Percentiles rank a stretch among this genome's conserved stretches.
Evolutionary conservation across 495 filamentous ascomycete species (phyloP).

Genomic region (Penicillium antarcticum): DNA sequence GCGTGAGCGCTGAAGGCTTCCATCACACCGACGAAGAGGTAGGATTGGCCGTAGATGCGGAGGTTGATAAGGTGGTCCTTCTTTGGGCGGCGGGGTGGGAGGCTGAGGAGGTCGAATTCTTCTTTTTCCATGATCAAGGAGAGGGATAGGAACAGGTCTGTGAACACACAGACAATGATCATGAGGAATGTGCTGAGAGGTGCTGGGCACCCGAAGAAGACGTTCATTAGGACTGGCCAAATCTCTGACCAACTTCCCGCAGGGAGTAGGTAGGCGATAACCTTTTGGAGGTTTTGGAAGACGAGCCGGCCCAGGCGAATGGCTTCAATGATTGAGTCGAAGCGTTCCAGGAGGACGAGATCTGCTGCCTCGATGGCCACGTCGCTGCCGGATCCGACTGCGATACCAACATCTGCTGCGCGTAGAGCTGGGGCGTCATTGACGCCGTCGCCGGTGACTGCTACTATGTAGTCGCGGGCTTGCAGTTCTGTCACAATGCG

Average conservation of each 20-base stretch:
- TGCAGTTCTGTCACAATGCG: slow-evolving; percentile 70
- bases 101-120: slow-evolving; percentile 64
- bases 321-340: slow-evolving; percentile 65
- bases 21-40: slow-evolving; percentile 50
- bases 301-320: slow-evolving; percentile 58
- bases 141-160: slow-evolving; percentile 55
- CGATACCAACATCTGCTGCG: slow-evolving; percentile 64
- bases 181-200: slow-evolving; percentile 67
- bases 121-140: slow-evolving; percentile 67
- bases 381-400: slow-evolving; percentile 58
- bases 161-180: slow-evolving; percentile 72
- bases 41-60: slow-evolving; percentile 48
- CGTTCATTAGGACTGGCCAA: slow-evolving; percentile 71
- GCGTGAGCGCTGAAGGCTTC: slow-evolving; percentile 45
- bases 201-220: slow-evolving; percentile 68
- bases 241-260: slow-evolving; percentile 70
- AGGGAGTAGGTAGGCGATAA: slow-evolving; percentile 57
- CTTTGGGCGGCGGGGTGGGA: slow-evolving; percentile 58
- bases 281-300: slow-evolving; percentile 58
- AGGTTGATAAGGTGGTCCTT: slow-evolving; percentile 56
- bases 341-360: slow-evolving; percentile 73
- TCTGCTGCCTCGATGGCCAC: slow-evolving; percentile 80
- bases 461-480: slow-evolving; percentile 59
- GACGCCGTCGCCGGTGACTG: slow-evolving; percentile 71
- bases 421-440: slow-evolving; percentile 68